Evolutionary conservation across 805 yeast genomes (phyloP), one percentile per base, ranked within the genome.

Genomic region (Jamesozyma spencerorum): DNA sequence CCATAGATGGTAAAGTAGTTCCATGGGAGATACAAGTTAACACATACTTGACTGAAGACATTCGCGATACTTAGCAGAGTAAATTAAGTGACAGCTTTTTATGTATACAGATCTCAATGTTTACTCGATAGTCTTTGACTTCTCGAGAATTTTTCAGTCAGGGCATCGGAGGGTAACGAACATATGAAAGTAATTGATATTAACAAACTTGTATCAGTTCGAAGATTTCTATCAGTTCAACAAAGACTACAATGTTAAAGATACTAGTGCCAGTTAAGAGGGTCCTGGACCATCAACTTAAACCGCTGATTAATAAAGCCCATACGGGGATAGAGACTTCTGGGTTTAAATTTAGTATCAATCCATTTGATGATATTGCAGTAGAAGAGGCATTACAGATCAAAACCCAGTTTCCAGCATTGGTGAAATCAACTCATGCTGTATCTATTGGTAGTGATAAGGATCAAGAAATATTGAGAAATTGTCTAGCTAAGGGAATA

Each of bases 351-450:
- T 87, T 81, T 70, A 76, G 86, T 57, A 85, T 90, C 62, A 92
- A 92, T 62, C 98, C 99, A 42, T 92, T 92, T 64, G 92, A 95
- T 66, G 98, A 92, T 65, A 92, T 92, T 58, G 98, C 98, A 7
- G 77, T 92, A 39, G 98, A 92, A 65, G 98, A 92, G 63, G 94
- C 97, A 1, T 68, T 88, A 32, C 75, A 81, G 51, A 73, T 92
- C 52, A 78, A 74, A 54, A 86, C 82, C 50, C 68, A 69, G 30
- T 30, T 44, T 22, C 64, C 81, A 59, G 79, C 80, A 54, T 10
- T 27, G 2, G 72, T 60, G 8, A 95, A 86, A 49, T 68, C 71
- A 37, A 79, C 90, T 47, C 96, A 88, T 58, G 95, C 92, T 5
- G 95, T 90, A 12, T 79, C 95, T 3, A 84, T 88, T 49, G 97